A percentile compares a stretch with the other conserved stretches of the same genome.
phyloP scores from a whole-genome alignment of 225 moss, liverwort and hornwort species.

The Marchantia paleacea region DNA sequence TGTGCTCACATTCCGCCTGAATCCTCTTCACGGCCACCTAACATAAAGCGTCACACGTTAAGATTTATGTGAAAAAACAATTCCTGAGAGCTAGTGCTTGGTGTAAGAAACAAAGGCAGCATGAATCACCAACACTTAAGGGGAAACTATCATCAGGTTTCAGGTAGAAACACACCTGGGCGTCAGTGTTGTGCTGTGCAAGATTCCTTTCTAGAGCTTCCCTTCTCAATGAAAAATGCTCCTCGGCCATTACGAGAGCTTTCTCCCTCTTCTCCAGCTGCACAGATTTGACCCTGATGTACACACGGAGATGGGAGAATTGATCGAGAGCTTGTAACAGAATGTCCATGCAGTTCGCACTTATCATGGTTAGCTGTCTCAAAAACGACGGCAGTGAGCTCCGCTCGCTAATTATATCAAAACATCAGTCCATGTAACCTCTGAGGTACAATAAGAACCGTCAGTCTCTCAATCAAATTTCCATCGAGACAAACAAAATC shows the following conservation, averaged over 20 bases:
- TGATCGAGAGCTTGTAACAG: background rate
- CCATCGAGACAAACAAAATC: no score
- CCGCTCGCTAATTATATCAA: no score
- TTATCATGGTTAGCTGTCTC: no score
- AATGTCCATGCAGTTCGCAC: background rate
- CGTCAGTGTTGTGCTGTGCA: constrained; percentile 49
- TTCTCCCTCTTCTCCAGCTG: constrained; percentile 67
- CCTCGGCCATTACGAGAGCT: constrained; percentile 47
- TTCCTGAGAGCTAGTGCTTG: no score
- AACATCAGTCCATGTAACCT: no score
- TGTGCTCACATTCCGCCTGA: constrained; percentile 55
- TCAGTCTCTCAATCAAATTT: no score
- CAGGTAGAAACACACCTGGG: constrained; percentile 41
- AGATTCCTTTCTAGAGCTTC: constrained; percentile 53
- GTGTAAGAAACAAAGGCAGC: no score
- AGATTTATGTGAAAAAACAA: no score
- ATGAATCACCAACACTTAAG: background rate
- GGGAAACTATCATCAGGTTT: background rate
- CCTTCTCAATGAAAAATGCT: constrained; percentile 43
- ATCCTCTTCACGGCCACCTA: constrained; percentile 53
- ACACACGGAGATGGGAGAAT: background rate
- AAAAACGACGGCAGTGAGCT: no score
- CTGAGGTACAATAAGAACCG: no score
- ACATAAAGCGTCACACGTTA: background rate
- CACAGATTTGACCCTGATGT: constrained; percentile 48